Base-by-base conservation (phyloP, 2,329 filamentous ascomycete species). In the Beauveria rudraprayagi region DNA sequence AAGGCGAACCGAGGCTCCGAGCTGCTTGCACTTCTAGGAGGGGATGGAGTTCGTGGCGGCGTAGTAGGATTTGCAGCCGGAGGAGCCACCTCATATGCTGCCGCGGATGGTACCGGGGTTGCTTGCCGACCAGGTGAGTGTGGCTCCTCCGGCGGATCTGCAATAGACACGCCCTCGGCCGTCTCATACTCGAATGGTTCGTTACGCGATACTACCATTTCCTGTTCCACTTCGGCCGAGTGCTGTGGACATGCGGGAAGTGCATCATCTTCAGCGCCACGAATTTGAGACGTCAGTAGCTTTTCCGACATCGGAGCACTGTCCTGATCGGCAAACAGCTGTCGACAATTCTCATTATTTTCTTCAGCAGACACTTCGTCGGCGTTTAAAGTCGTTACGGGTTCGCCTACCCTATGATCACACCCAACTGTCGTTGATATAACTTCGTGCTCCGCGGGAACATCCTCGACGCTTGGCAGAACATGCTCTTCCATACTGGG, bases 1-100 rank as follows among this genome's bases (percentile, higher is more conserved):
- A 82, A 73, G 0, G 77, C 77, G 34, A 82, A 72, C 5, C 76
- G 76, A 16, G 78, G 75, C 55, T 82, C 78, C 6, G 80, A 77
- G 0, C 78, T 80, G 2, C 72, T 71, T 37, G 73, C 65, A 61
- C 70, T 67, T 19, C 8, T 24, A 14, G 5, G 11, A 17, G 50
- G 51, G 1, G 51, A 43, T 14, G 50, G 5, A 26, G 26, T 37
- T 14, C 22, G 51, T 9, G 24, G 11, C 19, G 58, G 43, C 14
- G 41, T 55, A 14, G 22, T n/a, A 16, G 51, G 34, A 10, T 24
- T 24, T 16, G 19, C 8, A 28, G 11, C 51, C 1, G 43, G 28
- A 34, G 30, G 30, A 17, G 22, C 14, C 19, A 50, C n/a, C 43
- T 55, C 51, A 10, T 5, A 17, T 30, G 58, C 10, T 41, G 10